Percentiles rank a stretch among this genome's conserved stretches.
Conservation (phyloP, 2,329 filamentous ascomycete genomes). For the Cryphonectria carpinicola region DNA sequence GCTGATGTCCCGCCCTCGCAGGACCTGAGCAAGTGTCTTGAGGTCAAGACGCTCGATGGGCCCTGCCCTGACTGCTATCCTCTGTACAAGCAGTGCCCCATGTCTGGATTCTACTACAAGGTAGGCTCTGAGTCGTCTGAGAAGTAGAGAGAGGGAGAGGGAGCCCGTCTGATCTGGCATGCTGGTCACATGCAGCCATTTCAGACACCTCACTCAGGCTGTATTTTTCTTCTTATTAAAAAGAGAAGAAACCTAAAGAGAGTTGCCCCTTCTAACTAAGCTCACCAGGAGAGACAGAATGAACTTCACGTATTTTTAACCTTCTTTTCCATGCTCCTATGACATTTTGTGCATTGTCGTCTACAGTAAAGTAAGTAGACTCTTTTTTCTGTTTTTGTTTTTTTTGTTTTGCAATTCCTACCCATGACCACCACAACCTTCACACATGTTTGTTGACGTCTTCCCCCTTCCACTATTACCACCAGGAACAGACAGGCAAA, state of each 20-base stretch:
- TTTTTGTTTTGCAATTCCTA: too few relatives aligned
- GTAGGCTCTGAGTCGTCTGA: not conserved
- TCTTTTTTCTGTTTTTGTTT: too few relatives aligned
- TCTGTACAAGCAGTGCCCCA: constrained; percentile 1
- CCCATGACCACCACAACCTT: too few relatives aligned
- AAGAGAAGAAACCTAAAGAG: too few relatives aligned
- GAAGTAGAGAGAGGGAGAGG: not conserved
- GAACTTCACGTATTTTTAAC: not conserved
- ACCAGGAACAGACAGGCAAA: too few relatives aligned
- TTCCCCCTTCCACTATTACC: too few relatives aligned
- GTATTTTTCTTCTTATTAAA: too few relatives aligned
- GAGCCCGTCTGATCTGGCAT: not conserved
- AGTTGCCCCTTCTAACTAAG: not conserved
- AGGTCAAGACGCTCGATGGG: not conserved
- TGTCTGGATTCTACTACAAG: not conserved
- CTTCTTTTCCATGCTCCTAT: not conserved
- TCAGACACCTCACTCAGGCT: not conserved
- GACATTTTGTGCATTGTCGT: not conserved
- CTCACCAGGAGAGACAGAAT: not conserved
- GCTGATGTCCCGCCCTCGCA: not conserved
- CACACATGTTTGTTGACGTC: too few relatives aligned
- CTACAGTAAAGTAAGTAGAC: not conserved
- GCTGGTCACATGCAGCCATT: not conserved
- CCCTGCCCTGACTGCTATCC: constrained; percentile 3
- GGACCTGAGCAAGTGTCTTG: not conserved